Conservation (phyloP, 257 asterid genomes). For the Nicotiana undulata region DNA sequence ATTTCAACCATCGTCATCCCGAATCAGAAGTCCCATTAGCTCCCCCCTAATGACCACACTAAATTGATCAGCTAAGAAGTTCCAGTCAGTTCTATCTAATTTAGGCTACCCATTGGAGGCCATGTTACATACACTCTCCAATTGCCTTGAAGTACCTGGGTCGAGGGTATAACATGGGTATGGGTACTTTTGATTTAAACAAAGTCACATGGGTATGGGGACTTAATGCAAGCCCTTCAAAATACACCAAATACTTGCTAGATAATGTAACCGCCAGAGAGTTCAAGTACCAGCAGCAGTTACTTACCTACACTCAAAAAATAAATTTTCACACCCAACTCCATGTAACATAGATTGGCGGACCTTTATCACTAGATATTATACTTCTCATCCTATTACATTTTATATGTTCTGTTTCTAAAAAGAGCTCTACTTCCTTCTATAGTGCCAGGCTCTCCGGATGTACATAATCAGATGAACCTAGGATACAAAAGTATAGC, state of each 20-base stretch:
- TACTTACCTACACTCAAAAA: neutral
- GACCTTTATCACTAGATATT: neutral
- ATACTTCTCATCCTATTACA: neutral
- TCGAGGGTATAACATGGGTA: neutral
- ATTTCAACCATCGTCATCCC: neutral
- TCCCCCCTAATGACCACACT: neutral
- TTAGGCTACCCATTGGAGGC: neutral
- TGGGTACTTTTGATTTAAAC: neutral
- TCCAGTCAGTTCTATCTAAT: neutral
- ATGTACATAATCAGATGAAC: neutral
- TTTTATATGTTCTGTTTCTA: neutral
- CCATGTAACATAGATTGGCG: neutral
- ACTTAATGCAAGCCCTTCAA: neutral
- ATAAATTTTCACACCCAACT: neutral
- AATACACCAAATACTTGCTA: too few relatives aligned
- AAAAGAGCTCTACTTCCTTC: slow-evolving; percentile 5
- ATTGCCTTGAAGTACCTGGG: neutral
- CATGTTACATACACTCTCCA: neutral
- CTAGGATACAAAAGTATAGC: neutral
- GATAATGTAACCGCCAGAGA: neutral
- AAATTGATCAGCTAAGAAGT: neutral
- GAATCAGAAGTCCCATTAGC: neutral
- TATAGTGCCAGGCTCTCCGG: neutral
- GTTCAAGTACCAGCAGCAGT: neutral
- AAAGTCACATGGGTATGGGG: neutral